These are phyloP conservation scores for Stephanodiscus minutulus DNA, from an alignment of 108 stramenopile genomes.

Conservation along the genomic window DNA sequence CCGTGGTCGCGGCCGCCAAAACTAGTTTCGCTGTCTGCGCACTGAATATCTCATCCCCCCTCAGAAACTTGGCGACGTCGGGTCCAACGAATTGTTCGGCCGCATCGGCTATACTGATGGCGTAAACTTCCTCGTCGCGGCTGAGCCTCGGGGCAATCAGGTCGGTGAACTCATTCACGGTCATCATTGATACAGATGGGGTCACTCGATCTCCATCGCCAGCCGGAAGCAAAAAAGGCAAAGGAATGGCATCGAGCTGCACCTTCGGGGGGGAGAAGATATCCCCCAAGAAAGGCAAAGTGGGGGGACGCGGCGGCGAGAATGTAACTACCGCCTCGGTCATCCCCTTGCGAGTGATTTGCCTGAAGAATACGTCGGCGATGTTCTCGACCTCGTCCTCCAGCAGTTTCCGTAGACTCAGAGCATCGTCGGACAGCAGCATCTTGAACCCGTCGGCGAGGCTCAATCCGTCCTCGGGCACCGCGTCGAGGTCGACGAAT, in stretches of 20 bases:
- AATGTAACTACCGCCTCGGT: constrained; percentile 70
- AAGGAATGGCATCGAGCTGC: constrained; percentile 72
- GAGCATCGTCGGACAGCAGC: constrained; percentile 71
- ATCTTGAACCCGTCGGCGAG: constrained; percentile 73
- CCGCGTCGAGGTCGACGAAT: constrained; percentile 87
- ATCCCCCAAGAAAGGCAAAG: constrained; percentile 71
- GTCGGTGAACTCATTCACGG: constrained; percentile 69
- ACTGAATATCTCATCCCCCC: constrained; percentile 72
- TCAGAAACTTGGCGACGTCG: constrained; percentile 63
- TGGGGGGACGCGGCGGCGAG: constrained; percentile 70
- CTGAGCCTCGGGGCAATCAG: constrained; percentile 73
- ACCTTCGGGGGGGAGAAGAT: constrained; percentile 69
- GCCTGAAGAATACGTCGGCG: constrained; percentile 78
- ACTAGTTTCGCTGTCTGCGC: constrained; percentile 55
- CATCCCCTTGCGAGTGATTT: constrained; percentile 71
- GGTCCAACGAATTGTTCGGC: constrained; percentile 71
- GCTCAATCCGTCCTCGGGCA: constrained; percentile 77
- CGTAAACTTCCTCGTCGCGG: constrained; percentile 88
- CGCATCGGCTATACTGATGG: constrained; percentile 75
- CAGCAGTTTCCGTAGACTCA: constrained; percentile 71
- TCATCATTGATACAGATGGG: constrained; percentile 37
- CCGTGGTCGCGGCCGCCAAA: constrained; percentile 49
- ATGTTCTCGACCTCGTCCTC: constrained; percentile 79
- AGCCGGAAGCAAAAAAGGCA: constrained; percentile 66
- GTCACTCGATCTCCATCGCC: constrained; percentile 18